A percentile compares a stretch with the other conserved stretches of the same genome.
These are phyloP conservation scores for Wallacemonas sp. DNA, from an alignment of 208 protist genomes.

Conservation along the genomic window DNA sequence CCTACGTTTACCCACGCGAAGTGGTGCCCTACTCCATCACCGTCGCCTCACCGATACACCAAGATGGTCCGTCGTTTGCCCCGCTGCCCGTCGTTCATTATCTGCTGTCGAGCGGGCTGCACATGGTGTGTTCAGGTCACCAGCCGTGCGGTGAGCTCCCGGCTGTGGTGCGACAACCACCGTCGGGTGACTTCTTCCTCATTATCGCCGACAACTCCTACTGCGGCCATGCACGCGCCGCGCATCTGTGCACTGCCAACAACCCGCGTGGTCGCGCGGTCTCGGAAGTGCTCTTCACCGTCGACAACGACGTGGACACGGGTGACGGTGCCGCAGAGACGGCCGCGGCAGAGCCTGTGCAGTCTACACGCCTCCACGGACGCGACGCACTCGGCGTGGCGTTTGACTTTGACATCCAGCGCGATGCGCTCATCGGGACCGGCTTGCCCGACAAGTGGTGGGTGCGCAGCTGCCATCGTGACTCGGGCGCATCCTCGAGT, in stretches of 20 bases:
- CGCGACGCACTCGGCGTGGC: constrained; percentile 35
- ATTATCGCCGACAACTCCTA: constrained; percentile 85
- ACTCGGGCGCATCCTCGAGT: not conserved
- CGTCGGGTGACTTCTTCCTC: constrained; percentile 43
- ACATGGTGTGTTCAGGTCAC: constrained; percentile 75
- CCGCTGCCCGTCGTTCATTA: constrained; percentile 53
- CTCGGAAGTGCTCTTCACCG: constrained; percentile 58
- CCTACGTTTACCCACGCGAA: constrained; percentile 56
- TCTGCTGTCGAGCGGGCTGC: constrained; percentile 66
- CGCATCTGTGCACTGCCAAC: constrained; percentile 13
- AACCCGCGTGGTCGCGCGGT: constrained; percentile 59
- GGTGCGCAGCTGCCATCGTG: constrained; percentile 43
- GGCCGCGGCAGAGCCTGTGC: not conserved
- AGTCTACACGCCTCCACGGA: constrained; percentile 35
- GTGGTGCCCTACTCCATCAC: constrained; percentile 60
- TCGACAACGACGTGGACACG: constrained; percentile 10
- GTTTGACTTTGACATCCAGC: constrained; percentile 40
- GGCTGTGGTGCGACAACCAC: constrained; percentile 61
- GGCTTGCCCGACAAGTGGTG: constrained; percentile 65
- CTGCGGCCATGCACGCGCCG: constrained; percentile 30
- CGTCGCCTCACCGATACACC: constrained; percentile 45
- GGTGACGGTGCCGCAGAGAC: not conserved
- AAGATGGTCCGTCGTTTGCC: constrained; percentile 48
- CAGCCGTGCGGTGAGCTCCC: constrained; percentile 80
- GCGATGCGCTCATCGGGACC: constrained; percentile 36